Base-by-base conservation (phyloP, 1,284 basidiomycete species). In the Gyrodon tennesseensis region DNA sequence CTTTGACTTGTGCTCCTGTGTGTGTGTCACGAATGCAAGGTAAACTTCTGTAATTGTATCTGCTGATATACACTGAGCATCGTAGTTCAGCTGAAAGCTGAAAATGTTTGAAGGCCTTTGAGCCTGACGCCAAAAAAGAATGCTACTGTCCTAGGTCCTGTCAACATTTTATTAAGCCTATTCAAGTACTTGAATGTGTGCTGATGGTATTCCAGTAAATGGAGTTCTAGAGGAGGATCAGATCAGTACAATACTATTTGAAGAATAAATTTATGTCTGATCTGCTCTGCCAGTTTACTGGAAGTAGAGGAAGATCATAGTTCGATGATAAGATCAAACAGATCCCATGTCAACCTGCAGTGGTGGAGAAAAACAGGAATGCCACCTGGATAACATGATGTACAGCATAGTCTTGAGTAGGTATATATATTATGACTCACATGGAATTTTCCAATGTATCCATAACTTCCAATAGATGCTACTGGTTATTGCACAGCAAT, bases 401-500 rank as follows among this genome's bases (percentile, higher is more conserved):
- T n/a, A n/a, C n/a, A 34, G 34, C 34, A 34, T 11, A 34, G 34
- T 34, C n/a, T n/a, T n/a, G n/a, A n/a, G n/a, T n/a, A n/a, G n/a
- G 34, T 7, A 11, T 34, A 34, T 11, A 34, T 9, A 7, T 27
- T 18, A 48, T 25, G 27, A 48, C 71, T 51, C 37, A 74, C 62
- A 12, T 0, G 54, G 71, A 49, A 74, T 70, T 41, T 65, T 48
- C 68, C 67, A 74, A 29, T 63, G 61, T 27, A 73, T 54, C 65
- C 70, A 70, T 7, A n/a, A 37, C 46, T 65, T 54, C 73, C 73
- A 73, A 21, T 34, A 34, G 7, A 11, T 11, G 11, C 34, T 34
- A 11, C 34, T 34, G 7, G 34, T 34, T n/a, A n/a, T n/a, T n/a
- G 34, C 34, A 34, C 34, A 34, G n/a, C n/a, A n/a, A n/a, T n/a